Conservation (phyloP, 805 yeast species). For the Yamadazyma insecticola region DNA sequence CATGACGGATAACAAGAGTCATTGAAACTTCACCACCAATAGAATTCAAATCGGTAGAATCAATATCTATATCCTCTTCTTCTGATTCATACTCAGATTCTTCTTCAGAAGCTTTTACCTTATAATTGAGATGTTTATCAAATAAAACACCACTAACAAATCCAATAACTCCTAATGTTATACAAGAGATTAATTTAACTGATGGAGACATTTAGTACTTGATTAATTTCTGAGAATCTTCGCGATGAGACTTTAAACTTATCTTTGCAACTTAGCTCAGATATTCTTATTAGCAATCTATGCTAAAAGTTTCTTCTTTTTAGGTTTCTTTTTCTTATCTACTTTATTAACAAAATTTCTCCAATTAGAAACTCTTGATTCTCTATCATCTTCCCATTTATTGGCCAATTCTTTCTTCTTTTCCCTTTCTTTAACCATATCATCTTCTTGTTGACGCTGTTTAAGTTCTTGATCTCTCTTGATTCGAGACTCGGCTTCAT, state of each 20-base stretch:
- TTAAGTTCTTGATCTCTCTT: slow-evolving; percentile 25
- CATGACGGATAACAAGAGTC: slow-evolving; percentile 86
- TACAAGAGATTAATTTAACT: too few relatives aligned
- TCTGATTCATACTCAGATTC: slow-evolving; percentile 29
- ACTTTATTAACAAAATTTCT: slow-evolving; percentile 40
- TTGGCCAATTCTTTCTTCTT: slow-evolving; percentile 38
- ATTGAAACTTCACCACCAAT: slow-evolving; percentile 78
- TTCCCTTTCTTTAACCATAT: slow-evolving; percentile 37
- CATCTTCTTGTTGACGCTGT: slow-evolving; percentile 18
- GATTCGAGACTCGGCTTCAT: slow-evolving; percentile 19
- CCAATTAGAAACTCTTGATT: slow-evolving; percentile 57
- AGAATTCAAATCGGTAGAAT: slow-evolving; percentile 56
- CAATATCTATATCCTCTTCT: slow-evolving; percentile 50
- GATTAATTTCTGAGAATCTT: too few relatives aligned
- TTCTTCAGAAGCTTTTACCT: slow-evolving; percentile 17
- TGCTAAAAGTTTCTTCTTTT: slow-evolving; percentile 17
- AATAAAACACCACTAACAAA: slow-evolving; percentile 1
- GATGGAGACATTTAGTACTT: too few relatives aligned
- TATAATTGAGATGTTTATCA: neutral
- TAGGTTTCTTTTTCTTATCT: slow-evolving; percentile 43
- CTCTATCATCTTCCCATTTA: slow-evolving; percentile 61
- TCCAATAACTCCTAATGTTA: neutral
- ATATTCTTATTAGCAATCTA: neutral
- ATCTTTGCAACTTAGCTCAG: neutral
- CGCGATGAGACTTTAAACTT: neutral